Evolutionary conservation across 768 basidiomycete genomes (phyloP).

Genomic region (Pleurotus eryngii): DNA sequence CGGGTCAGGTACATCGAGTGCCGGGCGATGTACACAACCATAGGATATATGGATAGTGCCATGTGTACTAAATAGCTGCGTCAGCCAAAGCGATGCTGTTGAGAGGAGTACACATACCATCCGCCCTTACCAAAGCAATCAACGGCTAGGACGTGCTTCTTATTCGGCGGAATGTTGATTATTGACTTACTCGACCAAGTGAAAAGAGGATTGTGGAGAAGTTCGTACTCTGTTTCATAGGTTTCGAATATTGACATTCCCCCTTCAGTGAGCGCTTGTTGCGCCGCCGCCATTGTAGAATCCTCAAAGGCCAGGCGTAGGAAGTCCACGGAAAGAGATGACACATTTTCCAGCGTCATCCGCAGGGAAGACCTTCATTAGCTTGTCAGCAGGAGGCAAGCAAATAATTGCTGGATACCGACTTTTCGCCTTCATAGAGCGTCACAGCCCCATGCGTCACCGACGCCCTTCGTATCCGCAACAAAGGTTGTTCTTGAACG

Average conservation of each 20-base stretch:
- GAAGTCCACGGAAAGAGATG: conserved; percentile 79
- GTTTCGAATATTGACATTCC: conserved; percentile 79
- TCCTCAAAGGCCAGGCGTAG: conserved; percentile 87
- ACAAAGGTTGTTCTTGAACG: conserved; percentile 81
- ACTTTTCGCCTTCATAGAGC: conserved; percentile 95
- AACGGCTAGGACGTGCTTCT: conserved; percentile 64
- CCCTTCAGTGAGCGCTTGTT: conserved; percentile 75
- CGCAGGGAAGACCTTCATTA: conserved; percentile 70
- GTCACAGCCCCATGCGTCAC: conserved; percentile 91
- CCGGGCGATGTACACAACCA: conserved; percentile 55
- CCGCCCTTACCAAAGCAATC: conserved; percentile 86
- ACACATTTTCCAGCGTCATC: conserved; percentile 88
- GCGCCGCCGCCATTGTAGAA: conserved; percentile 76
- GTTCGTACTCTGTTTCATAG: conserved; percentile 86
- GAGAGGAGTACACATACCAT: conserved; percentile 49
- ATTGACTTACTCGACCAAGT: conserved; percentile 60
- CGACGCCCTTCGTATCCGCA: conserved; percentile 85
- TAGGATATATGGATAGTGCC: conserved; percentile 86
- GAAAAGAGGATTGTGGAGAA: conserved; percentile 77
- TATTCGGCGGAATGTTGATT: conserved; percentile 61
- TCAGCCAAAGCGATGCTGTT: conserved; percentile 24
- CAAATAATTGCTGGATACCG: conserved; percentile 19
- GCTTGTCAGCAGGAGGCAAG: conserved; percentile 9
- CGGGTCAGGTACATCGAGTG: conserved; percentile 23
- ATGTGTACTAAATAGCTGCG: conserved; percentile 51